phyloP scores from a whole-genome alignment of 1,139 yeast species.

The Eremothecium gossypii region DNA sequence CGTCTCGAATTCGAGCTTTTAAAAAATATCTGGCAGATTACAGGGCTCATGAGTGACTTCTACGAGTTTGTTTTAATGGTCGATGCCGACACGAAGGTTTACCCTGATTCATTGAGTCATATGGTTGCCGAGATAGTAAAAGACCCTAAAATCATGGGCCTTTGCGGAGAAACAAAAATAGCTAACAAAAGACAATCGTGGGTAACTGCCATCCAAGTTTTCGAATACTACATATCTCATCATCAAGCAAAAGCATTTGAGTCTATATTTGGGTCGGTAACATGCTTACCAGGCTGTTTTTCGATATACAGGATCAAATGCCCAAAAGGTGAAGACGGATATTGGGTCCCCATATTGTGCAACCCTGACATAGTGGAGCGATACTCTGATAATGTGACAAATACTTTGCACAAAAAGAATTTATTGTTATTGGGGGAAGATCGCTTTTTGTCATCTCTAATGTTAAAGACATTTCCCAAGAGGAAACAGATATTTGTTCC shows the following conservation, averaged over 20 bases:
- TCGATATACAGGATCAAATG: constrained; percentile 91
- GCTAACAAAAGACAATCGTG: constrained; percentile 78
- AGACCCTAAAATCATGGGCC: constrained; percentile 86
- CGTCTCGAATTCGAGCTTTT: constrained; percentile 80
- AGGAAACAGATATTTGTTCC: constrained; percentile 90
- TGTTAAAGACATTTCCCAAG: constrained; percentile 88
- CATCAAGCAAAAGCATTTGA: constrained; percentile 96
- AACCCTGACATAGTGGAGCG: constrained; percentile 96
- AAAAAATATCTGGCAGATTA: constrained; percentile 70
- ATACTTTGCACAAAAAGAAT: constrained; percentile 84
- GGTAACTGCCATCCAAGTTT: constrained; percentile 94
- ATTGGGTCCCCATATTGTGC: constrained; percentile 93
- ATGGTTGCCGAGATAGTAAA: constrained; percentile 90
- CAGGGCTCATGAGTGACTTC: constrained; percentile 80
- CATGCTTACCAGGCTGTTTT: constrained; percentile 97
- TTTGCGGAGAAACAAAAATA: constrained; percentile 96
- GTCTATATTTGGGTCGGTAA: constrained; percentile 91
- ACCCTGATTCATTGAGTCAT: constrained; percentile 83
- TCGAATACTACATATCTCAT: constrained; percentile 91
- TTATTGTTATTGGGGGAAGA: constrained; percentile 88
- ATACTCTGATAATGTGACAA: constrained; percentile 81
- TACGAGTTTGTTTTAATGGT: constrained; percentile 89
- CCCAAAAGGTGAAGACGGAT: constrained; percentile 84
- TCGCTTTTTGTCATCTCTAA: constrained; percentile 75
- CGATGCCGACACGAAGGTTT: constrained; percentile 92